Conservation (phyloP, 768 basidiomycete genomes). For the Macrolepiota fuliginosa region DNA sequence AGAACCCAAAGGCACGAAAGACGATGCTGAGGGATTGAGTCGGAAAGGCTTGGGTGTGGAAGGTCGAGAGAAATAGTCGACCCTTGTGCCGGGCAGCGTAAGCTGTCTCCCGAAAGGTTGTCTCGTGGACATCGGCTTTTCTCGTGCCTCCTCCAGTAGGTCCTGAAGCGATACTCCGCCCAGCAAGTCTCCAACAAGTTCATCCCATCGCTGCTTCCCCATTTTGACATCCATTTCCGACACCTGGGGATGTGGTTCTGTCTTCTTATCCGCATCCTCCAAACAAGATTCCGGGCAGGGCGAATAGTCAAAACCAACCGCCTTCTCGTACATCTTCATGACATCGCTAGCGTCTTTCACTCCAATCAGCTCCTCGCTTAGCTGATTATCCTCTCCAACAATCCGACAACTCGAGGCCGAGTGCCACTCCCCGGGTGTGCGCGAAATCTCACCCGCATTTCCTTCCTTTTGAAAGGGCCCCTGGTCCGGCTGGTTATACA, state of each 20-base stretch:
- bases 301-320: constrained; percentile 38
- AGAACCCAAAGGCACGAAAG: constrained; percentile 39
- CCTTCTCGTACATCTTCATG: constrained; percentile 36
- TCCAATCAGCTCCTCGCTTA: constrained; percentile 41
- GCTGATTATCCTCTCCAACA: constrained; percentile 23
- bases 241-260: constrained; percentile 21
- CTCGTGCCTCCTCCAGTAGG: constrained; percentile 1
- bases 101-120: background rate
- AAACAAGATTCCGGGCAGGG: constrained; percentile 18
- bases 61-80: constrained; percentile 45
- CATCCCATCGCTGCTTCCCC: constrained; percentile 40
- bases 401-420: constrained; percentile 11
- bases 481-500: constrained; percentile 16
- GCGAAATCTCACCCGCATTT: background rate
- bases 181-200: constrained; percentile 38
- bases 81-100: background rate
- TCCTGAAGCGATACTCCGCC: constrained; percentile 15
- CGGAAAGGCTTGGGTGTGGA: constrained; percentile 43
- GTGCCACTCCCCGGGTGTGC: constrained; percentile 8
- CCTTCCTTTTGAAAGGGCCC: constrained; percentile 14
- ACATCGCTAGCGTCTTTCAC: constrained; percentile 35
- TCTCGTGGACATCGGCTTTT: background rate
- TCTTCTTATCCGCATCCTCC: constrained; percentile 9
- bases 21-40: constrained; percentile 43
- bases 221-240: constrained; percentile 31